Conservation (phyloP, 2,329 filamentous ascomycete species). For the Teratosphaeria gauchensis region DNA sequence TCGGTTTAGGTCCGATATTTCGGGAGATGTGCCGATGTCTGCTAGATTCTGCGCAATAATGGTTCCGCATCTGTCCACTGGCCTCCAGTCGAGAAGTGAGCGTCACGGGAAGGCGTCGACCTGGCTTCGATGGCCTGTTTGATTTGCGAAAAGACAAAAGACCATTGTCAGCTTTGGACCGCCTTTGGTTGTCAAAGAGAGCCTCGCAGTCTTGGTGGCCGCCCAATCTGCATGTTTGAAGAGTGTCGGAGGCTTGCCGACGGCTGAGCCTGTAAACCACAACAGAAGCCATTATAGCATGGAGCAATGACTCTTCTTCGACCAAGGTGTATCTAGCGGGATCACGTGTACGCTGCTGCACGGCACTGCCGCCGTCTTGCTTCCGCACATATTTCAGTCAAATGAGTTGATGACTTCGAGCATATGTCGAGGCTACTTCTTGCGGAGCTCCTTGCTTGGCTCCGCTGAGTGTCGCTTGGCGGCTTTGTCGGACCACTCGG, state of each 20-base stretch:
- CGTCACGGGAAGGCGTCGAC: too few relatives aligned
- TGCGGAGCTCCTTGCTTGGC: not conserved
- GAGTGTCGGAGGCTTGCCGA: not conserved
- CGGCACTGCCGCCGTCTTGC: not conserved
- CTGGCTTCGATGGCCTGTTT: too few relatives aligned
- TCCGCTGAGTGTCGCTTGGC: not conserved
- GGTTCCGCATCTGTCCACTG: too few relatives aligned
- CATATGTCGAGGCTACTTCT: not conserved
- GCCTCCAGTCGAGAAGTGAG: too few relatives aligned
- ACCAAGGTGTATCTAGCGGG: too few relatives aligned
- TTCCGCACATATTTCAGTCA: not conserved
- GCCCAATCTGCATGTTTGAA: not conserved
- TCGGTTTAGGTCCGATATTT: too few relatives aligned
- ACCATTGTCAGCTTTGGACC: too few relatives aligned
- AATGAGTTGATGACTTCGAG: not conserved
- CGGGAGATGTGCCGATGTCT: too few relatives aligned
- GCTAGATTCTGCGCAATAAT: too few relatives aligned
- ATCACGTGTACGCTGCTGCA: not conserved
- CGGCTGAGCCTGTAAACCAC: not conserved
- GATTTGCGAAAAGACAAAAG: too few relatives aligned
- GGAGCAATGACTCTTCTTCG: not conserved
- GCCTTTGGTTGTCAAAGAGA: not conserved
- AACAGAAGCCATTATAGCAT: too few relatives aligned
- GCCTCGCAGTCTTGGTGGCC: not conserved
- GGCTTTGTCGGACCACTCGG: not conserved